Conservation (phyloP, 2,329 filamentous ascomycete genomes). For the Aspergillus candidus region DNA sequence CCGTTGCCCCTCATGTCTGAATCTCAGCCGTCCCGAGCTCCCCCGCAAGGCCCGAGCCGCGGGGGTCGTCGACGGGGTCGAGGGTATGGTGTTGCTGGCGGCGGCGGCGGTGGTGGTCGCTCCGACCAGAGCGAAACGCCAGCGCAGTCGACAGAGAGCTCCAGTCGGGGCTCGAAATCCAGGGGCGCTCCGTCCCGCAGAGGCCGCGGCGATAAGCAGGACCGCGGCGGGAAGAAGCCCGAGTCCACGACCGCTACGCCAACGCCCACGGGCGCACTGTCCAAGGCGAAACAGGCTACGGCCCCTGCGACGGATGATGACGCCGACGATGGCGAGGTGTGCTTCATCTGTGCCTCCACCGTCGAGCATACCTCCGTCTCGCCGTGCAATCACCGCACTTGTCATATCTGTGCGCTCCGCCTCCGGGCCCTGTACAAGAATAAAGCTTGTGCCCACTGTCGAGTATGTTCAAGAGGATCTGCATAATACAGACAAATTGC, state of each 20-base stretch:
- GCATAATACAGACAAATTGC: background rate
- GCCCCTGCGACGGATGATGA: conserved; percentile 36
- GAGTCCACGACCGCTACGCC: conserved; percentile 2
- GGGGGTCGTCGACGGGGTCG: conserved; percentile 38
- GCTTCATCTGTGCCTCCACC: conserved; percentile 94
- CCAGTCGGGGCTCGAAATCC: conserved; percentile 32
- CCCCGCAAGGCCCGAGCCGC: conserved; percentile 36
- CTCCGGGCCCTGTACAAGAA: conserved; percentile 93
- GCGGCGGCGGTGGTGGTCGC: conserved; percentile 3
- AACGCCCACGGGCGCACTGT: too few relatives aligned
- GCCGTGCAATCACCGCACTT: conserved; percentile 93
- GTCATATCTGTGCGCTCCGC: conserved; percentile 88
- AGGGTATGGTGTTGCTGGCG: conserved; percentile 13
- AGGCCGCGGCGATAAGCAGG: conserved; percentile 26
- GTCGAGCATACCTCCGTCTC: conserved; percentile 82
- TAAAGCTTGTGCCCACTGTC: conserved; percentile 92
- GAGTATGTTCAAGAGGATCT: conserved; percentile 51
- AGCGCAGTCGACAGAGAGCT: conserved; percentile 17
- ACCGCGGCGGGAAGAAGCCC: conserved; percentile 14
- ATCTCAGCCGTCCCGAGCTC: conserved; percentile 17
- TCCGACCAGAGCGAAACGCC: conserved; percentile 24
- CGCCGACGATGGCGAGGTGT: conserved; percentile 68
- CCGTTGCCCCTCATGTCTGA: conserved; percentile 25
- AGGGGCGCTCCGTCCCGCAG: conserved; percentile 29
- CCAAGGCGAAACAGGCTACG: conserved; percentile 23